A percentile compares a stretch with the other conserved stretches of the same genome.
phyloP scores from a whole-genome alignment of 139 green algal species.

The Desmodesmus armatus region DNA sequence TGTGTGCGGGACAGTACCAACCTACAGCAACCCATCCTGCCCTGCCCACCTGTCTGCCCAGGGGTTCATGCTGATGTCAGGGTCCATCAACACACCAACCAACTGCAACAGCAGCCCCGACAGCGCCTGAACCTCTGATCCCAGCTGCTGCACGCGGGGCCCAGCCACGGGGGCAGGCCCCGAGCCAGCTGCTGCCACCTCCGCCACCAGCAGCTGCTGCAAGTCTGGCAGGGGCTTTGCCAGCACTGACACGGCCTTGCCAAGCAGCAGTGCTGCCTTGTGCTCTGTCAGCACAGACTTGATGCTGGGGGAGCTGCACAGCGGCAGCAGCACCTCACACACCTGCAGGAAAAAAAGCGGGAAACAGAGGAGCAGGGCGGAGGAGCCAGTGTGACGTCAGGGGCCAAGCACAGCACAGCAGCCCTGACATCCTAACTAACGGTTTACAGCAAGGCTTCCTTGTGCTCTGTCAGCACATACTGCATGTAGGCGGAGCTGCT shows the following conservation, averaged over 20 bases:
- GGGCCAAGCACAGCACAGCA: too few relatives aligned
- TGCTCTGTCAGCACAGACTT: conserved; percentile 29
- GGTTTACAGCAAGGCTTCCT: conserved; percentile 9
- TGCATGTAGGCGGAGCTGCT: too few relatives aligned
- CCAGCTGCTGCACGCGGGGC: not conserved
- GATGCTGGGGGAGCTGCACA: not conserved
- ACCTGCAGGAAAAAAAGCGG: conserved; percentile 2
- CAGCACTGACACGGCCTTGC: conserved; percentile 32
- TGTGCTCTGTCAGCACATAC: not conserved
- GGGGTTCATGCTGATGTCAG: conserved; percentile 24
- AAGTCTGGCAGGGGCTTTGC: too few relatives aligned
- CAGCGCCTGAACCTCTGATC: not conserved
- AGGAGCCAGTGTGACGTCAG: too few relatives aligned
- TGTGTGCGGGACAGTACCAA: too few relatives aligned
- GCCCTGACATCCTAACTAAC: too few relatives aligned
- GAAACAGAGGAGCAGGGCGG: not conserved
- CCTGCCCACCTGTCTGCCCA: not conserved
- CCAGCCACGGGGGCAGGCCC: too few relatives aligned
- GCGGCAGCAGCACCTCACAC: conserved; percentile 36
- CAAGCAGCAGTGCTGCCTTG: conserved; percentile 16
- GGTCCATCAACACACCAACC: conserved; percentile 15
- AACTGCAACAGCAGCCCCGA: conserved; percentile 25
- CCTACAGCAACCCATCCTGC: not conserved
- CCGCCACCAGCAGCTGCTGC: too few relatives aligned
- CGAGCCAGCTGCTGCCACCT: too few relatives aligned